These are phyloP conservation scores for Mesostigma viride DNA, from an alignment of 139 green algal genomes.

Conservation along the genomic window DNA sequence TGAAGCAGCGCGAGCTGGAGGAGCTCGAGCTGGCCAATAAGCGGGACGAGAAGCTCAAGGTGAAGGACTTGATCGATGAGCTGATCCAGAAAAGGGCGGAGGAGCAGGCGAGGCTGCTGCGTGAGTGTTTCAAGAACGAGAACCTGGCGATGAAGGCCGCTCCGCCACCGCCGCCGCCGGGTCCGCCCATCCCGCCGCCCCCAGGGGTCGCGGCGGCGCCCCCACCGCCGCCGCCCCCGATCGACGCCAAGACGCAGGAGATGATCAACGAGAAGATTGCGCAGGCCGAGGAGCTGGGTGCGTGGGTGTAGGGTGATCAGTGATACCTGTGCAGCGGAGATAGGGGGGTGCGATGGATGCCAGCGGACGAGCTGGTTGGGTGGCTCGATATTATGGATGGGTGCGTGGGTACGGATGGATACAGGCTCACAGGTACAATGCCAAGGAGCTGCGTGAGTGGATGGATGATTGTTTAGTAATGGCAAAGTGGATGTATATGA, in stretches of 20 bases:
- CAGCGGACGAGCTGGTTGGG: no score
- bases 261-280: slow-evolving; percentile 28
- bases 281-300: slow-evolving; percentile 25
- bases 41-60: slow-evolving; percentile 20
- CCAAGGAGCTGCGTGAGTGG: no score
- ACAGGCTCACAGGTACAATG: no score
- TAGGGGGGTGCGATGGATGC: no score
- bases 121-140: slow-evolving; percentile 24
- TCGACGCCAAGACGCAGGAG: slow-evolving; percentile 18
- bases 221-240: neutral
- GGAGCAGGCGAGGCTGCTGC: slow-evolving; percentile 10
- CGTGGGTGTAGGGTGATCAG: no score
- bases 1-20: slow-evolving; percentile 25
- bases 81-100: slow-evolving; percentile 23
- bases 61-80: slow-evolving; percentile 21
- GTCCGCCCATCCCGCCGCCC: neutral
- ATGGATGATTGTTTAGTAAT: no score
- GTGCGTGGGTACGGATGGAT: no score
- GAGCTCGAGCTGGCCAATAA: slow-evolving; percentile 19
- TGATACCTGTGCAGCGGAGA: no score
- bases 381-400: no score
- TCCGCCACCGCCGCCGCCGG: no score
- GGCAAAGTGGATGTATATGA: no score
- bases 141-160: no score
- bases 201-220: neutral